Evolutionary conservation across 176 grass and related monocot genomes (phyloP).

Genomic region (Oropetium thomaeum): DNA sequence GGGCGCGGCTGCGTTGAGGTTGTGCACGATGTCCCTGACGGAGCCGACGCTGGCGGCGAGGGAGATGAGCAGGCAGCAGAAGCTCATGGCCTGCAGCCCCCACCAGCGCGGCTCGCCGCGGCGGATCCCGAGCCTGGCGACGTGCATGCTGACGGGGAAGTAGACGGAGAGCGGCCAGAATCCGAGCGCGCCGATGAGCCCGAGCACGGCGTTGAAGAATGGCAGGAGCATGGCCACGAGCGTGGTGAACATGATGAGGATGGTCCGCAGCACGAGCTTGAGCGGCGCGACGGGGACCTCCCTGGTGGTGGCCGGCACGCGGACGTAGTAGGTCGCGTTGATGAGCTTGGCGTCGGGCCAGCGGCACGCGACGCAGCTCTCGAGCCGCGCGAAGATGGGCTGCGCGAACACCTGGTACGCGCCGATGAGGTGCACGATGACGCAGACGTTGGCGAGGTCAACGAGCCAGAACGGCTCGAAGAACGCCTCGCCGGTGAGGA

Average conservation of each 20-base stretch:
- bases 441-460: conserved; percentile 86
- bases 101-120: conserved; percentile 63
- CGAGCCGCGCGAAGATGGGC: conserved; percentile 85
- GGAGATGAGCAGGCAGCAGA: conserved; percentile 80
- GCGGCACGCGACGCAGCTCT: conserved; percentile 55
- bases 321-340: conserved; percentile 71
- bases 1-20: conserved; percentile 64
- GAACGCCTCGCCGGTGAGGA: conserved; percentile 78
- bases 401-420: conserved; percentile 98
- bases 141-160: conserved; percentile 90
- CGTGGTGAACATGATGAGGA: conserved; percentile 92
- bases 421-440: conserved; percentile 86
- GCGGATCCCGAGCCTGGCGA: conserved; percentile 55
- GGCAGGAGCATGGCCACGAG: conserved; percentile 82
- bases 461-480: conserved; percentile 98
- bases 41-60: conserved; percentile 76
- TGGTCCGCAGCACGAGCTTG: conserved; percentile 74
- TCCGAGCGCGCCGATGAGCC: conserved; percentile 80
- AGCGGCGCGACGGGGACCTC: too few species aligned
- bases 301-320: too few species aligned
- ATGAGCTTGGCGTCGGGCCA: conserved; percentile 92
- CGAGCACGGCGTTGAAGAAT: conserved; percentile 91
- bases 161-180: conserved; percentile 99
- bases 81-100: conserved; percentile 79
- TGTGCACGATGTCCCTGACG: conserved; percentile 92